Conservation (phyloP, 129 eudicot species). For the Escallonia herrerae region DNA sequence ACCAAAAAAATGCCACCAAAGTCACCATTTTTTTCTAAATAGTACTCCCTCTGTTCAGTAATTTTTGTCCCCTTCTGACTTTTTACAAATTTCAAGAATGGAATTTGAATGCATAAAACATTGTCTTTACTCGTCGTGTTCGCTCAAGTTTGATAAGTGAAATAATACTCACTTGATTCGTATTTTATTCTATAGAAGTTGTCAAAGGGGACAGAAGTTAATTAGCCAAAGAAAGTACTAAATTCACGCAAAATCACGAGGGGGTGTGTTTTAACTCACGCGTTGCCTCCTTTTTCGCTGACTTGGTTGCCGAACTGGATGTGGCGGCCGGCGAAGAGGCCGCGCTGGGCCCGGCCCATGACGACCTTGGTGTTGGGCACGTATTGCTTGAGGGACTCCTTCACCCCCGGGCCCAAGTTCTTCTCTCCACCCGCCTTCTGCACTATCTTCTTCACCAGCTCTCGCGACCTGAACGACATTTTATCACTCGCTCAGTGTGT, state of each 20-base stretch:
- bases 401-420: slow-evolving; percentile 53
- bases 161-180: no score
- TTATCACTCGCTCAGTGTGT: not conserved
- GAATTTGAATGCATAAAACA: no score
- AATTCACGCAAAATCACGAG: not conserved
- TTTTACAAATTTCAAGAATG: no score
- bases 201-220: no score
- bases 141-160: no score
- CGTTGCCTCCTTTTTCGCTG: slow-evolving; percentile 97
- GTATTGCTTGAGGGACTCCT: slow-evolving; percentile 52
- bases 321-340: slow-evolving; percentile 88
- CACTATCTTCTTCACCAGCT: slow-evolving; percentile 77
- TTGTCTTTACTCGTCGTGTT: no score
- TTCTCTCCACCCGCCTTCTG: slow-evolving; percentile 78
- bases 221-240: no score
- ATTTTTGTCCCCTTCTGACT: no score
- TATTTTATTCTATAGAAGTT: no score
- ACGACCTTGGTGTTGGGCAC: slow-evolving; percentile 69
- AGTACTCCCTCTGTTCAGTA: no score
- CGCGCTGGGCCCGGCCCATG: slow-evolving; percentile 94
- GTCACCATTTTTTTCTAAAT: no score
- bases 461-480: slow-evolving; percentile 85
- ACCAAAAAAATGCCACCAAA: no score
- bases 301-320: slow-evolving; percentile 81
- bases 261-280: slow-evolving; percentile 32